Evolutionary conservation across 805 yeast species (phyloP), one percentile per base, ranked within the genome.

Genomic region (Kuraishia molischiana): DNA sequence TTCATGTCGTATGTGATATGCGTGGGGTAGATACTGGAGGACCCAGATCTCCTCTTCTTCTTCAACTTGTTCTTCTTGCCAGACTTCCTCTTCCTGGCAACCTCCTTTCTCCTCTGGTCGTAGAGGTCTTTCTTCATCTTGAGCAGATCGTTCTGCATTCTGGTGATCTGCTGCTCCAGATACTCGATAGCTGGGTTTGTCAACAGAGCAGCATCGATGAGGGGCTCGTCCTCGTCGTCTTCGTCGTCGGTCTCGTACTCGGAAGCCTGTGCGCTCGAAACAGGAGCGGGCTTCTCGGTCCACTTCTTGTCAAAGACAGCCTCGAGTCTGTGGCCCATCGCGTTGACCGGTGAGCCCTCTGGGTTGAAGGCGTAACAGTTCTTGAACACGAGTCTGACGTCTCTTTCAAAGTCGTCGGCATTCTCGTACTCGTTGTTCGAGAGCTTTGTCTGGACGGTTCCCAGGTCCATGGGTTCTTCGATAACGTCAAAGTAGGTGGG

Each of bases 281-380:
- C 72, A 3, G 84, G 77, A 11, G 77, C 67, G 15, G 96, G 95
- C 56, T 79, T 77, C 47, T 85, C 87, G 19, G 76, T 72, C 97
- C 97, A 90, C 57, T 78, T 80, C 51, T 83, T 79, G 50, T 86
- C 83, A 53, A 90, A 92, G 3, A 84, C 73, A 20, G 79, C 79
- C 59, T 92, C 97, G 39, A 92, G 66, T 49, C 87, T 72, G 56
- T 85, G 95, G 15, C 97, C 98, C 95, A 92, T 83, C 72, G 76
- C 73, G 58, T 89, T 86, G 28, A 92, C 98, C 35, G 95, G 95
- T 4, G 95, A 79, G n/a, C 96, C 95, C 50, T 84, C 95, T 2
- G 98, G 97, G 59, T 92, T 92, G 65, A 90, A 92, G 13, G 72
- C 67, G 57, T 85, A 92, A 62, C 97, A 90, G 61, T 92, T 90